Conservation (phyloP, 805 yeast genomes). For the Saccharomycopsis sp. region DNA sequence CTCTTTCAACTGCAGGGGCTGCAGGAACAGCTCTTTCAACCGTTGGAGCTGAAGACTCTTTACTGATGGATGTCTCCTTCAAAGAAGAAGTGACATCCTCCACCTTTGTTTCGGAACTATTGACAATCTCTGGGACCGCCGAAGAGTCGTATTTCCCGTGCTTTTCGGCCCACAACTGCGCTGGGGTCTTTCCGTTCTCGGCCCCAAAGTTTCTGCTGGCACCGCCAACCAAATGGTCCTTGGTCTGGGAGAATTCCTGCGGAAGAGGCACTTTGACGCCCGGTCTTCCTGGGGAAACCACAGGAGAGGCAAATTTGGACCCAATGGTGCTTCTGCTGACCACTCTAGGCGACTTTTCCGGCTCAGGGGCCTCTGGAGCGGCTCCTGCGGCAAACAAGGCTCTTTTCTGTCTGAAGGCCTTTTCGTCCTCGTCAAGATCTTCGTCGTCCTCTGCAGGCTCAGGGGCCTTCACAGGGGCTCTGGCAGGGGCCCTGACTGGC, state of each 20-base stretch:
- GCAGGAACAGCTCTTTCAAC: conserved; percentile 7
- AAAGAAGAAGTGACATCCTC: conserved; percentile 10
- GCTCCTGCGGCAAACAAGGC: conserved; percentile 10
- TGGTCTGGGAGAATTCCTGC: conserved; percentile 6
- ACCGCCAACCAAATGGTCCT: conserved; percentile 48
- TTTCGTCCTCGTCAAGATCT: conserved; percentile 20
- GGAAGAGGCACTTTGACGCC: conserved; percentile 16
- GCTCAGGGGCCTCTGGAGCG: neutral
- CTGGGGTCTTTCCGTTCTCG: conserved; percentile 82
- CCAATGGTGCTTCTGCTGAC: neutral
- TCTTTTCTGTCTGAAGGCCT: conserved; percentile 19
- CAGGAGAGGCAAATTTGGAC: conserved; percentile 8
- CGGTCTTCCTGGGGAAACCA: conserved; percentile 7
- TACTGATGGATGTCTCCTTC: conserved; percentile 9
- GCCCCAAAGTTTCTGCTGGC: conserved; percentile 53
- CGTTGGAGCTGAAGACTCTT: conserved; percentile 18
- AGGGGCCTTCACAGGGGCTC: conserved; percentile 22
- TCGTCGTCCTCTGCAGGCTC: conserved; percentile 16
- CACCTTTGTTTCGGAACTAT: conserved; percentile 25
- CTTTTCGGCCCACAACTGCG: conserved; percentile 93
- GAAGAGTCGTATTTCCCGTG: conserved; percentile 54
- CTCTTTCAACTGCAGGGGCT: conserved; percentile 24
- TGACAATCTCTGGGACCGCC: conserved; percentile 23
- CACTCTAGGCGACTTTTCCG: neutral
- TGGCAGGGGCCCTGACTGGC: conserved; percentile 19